A percentile compares a stretch with the other conserved stretches of the same genome.
These are phyloP conservation scores for Botrytis squamosa DNA, from an alignment of 2,329 filamentous ascomycete species.

Conservation along the genomic window DNA sequence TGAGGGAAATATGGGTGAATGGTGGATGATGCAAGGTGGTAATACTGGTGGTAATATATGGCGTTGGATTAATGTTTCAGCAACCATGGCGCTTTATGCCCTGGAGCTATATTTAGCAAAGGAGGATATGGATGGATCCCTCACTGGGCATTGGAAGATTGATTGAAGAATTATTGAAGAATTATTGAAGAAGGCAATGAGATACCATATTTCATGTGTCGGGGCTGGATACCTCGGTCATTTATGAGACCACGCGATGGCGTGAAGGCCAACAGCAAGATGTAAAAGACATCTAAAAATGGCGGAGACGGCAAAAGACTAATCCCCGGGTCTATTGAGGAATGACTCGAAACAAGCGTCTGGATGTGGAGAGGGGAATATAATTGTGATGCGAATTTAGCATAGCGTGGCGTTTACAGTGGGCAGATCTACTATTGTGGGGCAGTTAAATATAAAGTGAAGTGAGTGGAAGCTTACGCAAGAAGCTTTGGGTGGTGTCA, in stretches of 20 bases:
- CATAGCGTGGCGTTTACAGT: constrained; percentile 20
- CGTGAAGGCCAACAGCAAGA: not conserved
- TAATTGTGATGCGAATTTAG: constrained; percentile 17
- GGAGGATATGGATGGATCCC: constrained; percentile 70
- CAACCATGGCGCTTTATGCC: constrained; percentile 86
- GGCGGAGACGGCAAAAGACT: not conserved
- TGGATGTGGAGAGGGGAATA: not conserved
- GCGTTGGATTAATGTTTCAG: constrained; percentile 89
- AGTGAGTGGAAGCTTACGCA: constrained; percentile 9
- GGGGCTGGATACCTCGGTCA: constrained; percentile 9
- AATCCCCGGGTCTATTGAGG: not conserved
- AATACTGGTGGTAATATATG: constrained; percentile 82
- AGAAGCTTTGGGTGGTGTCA: constrained; percentile 9
- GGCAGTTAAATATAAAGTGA: constrained; percentile 2
- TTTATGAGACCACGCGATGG: not conserved
- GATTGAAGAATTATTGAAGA: constrained; percentile 66
- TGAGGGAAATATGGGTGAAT: constrained; percentile 62
- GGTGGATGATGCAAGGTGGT: constrained; percentile 84
- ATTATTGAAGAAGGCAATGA: constrained; percentile 7
- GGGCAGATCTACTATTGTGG: constrained; percentile 13
- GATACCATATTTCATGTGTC: constrained; percentile 19
- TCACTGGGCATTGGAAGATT: constrained; percentile 87
- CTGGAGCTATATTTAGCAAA: constrained; percentile 86
- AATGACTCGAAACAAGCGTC: not conserved
- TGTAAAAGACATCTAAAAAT: constrained; percentile 8